Evolutionary conservation across 768 basidiomycete species (phyloP).

Genomic region (Phaeolepiota aurea): DNA sequence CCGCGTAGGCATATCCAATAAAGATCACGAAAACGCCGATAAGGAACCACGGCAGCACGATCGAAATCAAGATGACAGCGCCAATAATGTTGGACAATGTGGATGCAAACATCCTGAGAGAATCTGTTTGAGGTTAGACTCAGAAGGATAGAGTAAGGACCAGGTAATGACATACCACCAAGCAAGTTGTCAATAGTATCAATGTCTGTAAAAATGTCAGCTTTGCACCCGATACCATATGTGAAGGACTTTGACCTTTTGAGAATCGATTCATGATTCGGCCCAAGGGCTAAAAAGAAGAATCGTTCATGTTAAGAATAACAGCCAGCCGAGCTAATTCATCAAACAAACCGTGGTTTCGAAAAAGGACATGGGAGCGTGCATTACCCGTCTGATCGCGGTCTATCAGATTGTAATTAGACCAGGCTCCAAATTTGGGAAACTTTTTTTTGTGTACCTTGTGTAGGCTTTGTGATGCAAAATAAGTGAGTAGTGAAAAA

Average conservation of each 20-base stretch:
- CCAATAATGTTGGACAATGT: constrained; percentile 64
- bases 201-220: constrained; percentile 35
- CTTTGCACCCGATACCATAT: not conserved
- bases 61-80: constrained; percentile 70
- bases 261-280: constrained; percentile 89
- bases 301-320: constrained; percentile 2
- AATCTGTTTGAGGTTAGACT: too few relatives aligned
- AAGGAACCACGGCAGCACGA: constrained; percentile 79
- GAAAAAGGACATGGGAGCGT: constrained; percentile 86
- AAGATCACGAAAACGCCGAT: constrained; percentile 59
- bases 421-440: not conserved
- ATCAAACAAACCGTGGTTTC: constrained; percentile 59
- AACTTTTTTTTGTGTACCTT: constrained; percentile 23
- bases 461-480: constrained; percentile 67
- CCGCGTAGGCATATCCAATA: constrained; percentile 59
- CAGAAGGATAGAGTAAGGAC: too few relatives aligned
- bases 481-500: constrained; percentile 65
- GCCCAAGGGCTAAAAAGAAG: constrained; percentile 52
- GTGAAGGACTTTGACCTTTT: constrained; percentile 37
- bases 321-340: not conserved
- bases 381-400: constrained; percentile 64
- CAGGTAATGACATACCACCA: constrained; percentile 42
- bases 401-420: constrained; percentile 24
- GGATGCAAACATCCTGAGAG: constrained; percentile 61
- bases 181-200: constrained; percentile 75